Conservation (phyloP, 805 yeast genomes). For the Jamesozyma hellenica region DNA sequence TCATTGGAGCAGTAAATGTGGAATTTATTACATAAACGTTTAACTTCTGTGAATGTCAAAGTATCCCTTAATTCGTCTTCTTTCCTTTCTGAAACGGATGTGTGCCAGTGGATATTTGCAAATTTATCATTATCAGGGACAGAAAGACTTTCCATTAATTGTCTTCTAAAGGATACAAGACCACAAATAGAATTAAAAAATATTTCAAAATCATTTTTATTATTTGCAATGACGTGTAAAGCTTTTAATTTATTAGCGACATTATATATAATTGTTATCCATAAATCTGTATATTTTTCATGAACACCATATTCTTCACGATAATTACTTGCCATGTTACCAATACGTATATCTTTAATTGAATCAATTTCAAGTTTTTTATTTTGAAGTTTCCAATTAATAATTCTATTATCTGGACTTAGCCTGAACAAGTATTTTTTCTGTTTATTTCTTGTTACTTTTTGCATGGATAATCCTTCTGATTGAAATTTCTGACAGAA, state of each 20-base stretch:
- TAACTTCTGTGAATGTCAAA: conserved; percentile 56
- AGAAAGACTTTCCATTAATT: conserved; percentile 51
- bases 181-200: conserved; percentile 46
- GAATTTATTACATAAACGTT: conserved; percentile 52
- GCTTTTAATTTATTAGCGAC: conserved; percentile 59
- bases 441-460: conserved; percentile 25
- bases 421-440: conserved; percentile 17
- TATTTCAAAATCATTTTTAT: conserved; percentile 41
- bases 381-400: conserved; percentile 23
- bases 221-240: conserved; percentile 63
- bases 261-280: conserved; percentile 77
- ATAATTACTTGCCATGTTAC: conserved; percentile 69
- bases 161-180: conserved; percentile 47
- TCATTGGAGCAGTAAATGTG: conserved; percentile 61
- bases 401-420: conserved; percentile 11
- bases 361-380: conserved; percentile 25
- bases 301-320: conserved; percentile 76
- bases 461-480: conserved; percentile 18
- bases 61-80: conserved; percentile 30
- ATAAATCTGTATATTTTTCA: conserved; percentile 48
- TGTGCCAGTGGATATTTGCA: conserved; percentile 56
- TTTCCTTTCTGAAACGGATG: conserved; percentile 31
- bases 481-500: conserved; percentile 9
- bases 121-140: conserved; percentile 50
- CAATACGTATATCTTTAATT: conserved; percentile 34